phyloP scores from a whole-genome alignment of 768 basidiomycete genomes.

The Cyclocybe aegerita region DNA sequence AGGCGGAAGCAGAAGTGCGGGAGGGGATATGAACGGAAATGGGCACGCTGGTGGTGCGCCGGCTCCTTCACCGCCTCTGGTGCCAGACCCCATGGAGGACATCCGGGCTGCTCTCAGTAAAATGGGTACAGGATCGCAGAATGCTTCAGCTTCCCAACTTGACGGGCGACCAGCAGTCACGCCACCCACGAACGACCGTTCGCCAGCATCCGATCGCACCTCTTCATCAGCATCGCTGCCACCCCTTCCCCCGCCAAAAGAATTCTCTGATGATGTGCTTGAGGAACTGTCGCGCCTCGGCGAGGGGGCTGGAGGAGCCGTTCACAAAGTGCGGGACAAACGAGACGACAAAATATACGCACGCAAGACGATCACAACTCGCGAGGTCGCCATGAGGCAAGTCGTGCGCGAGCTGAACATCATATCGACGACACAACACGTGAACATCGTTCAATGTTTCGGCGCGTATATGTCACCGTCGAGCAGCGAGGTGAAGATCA shows the following conservation, averaged over 20 bases:
- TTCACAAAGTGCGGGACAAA: constrained; percentile 86
- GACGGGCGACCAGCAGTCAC: too few species aligned
- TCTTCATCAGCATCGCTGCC: not conserved
- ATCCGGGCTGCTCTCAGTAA: too few species aligned
- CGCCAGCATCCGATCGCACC: too few species aligned
- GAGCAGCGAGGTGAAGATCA: constrained; percentile 88
- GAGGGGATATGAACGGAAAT: too few species aligned
- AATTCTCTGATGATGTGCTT: constrained; percentile 59
- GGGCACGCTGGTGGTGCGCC: too few species aligned
- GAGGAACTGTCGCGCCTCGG: constrained; percentile 79
- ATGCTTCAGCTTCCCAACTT: too few species aligned
- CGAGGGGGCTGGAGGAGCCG: constrained; percentile 94
- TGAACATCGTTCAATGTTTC: constrained; percentile 88
- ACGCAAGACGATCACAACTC: constrained; percentile 90
- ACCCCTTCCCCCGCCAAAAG: not conserved
- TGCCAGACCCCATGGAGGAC: too few species aligned
- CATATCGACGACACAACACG: constrained; percentile 76
- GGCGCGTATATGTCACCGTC: constrained; percentile 89
- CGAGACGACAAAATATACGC: constrained; percentile 81
- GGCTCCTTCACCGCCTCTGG: too few species aligned
- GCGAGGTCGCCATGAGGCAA: constrained; percentile 88
- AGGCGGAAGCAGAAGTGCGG: too few species aligned
- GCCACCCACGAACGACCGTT: too few species aligned
- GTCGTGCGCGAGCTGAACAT: constrained; percentile 90
- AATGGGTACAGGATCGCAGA: too few species aligned